Evolutionary conservation across 495 filamentous ascomycete genomes (phyloP).

Genomic region (Podospora pseudocomata): DNA sequence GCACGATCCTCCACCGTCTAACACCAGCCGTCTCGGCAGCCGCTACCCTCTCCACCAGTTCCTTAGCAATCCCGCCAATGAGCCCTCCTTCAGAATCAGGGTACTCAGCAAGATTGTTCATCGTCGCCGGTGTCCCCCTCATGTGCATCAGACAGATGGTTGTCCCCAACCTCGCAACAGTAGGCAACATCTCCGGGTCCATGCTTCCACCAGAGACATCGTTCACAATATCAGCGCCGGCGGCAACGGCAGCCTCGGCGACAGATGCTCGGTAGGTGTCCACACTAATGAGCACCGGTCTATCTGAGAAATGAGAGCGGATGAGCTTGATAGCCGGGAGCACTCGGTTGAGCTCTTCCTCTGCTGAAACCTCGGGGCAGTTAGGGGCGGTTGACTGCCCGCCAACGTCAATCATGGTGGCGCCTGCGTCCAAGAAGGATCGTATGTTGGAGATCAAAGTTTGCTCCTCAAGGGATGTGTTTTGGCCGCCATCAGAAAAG

Average conservation of each 20-base stretch:
- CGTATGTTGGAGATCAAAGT: constrained; percentile 46
- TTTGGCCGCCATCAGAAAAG: constrained; percentile 84
- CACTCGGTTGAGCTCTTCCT: constrained; percentile 75
- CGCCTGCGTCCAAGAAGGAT: constrained; percentile 60
- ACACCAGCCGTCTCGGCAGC: constrained; percentile 82
- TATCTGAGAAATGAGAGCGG: constrained; percentile 59
- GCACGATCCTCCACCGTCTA: constrained; percentile 86
- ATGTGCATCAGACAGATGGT: constrained; percentile 93
- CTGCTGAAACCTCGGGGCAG: constrained; percentile 57
- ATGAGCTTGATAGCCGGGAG: constrained; percentile 73
- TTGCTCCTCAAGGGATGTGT: constrained; percentile 33
- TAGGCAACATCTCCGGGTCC: constrained; percentile 78
- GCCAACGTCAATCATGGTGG: constrained; percentile 85
- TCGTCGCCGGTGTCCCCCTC: constrained; percentile 82
- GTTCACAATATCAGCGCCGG: constrained; percentile 92
- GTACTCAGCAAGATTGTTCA: constrained; percentile 68
- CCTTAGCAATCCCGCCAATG: constrained; percentile 61
- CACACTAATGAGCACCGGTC: constrained; percentile 68
- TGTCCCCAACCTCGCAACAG: constrained; percentile 72
- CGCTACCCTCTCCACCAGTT: constrained; percentile 65
- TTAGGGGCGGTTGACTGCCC: constrained; percentile 87
- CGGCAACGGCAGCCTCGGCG: constrained; percentile 71
- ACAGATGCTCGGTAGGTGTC: constrained; percentile 91
- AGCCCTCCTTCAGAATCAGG: constrained; percentile 58
- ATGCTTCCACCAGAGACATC: constrained; percentile 82